Base-by-base conservation (phyloP, 2,329 filamentous ascomycete species). In the Cercospora sp. region DNA sequence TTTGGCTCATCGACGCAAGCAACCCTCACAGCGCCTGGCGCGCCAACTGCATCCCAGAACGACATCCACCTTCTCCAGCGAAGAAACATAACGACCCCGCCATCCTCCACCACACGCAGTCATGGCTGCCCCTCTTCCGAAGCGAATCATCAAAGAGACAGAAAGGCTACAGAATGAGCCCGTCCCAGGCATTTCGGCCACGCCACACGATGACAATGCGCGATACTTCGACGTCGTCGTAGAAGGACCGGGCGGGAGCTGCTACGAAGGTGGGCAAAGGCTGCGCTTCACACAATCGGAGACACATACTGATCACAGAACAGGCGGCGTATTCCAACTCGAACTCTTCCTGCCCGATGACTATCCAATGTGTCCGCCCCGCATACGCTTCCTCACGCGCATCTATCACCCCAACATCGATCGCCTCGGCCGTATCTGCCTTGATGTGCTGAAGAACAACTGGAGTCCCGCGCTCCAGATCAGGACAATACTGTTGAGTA, bases 351-450 rank as follows among this genome's bases (percentile, higher is more conserved):
- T 99, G 26, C 96, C 96, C 55, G 95, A 99, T 77, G 95, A 99
- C 83, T 99, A 99, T 80, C 95, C 95, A 51, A 99, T 99, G 95
- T 97, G 93, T 36, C 94, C 95, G 64, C 95, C 95, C 57, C 97
- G 97, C 85, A 97, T 99, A 78, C 92, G 95, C 65, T 99, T 99
- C 82, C 86, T 99, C 62, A 99, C 96, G 75, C 97, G 97, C 83
- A 98, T 99, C 80, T 99, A 98, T 82, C 96, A 99, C 80, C 95
- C 95, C 63, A 99, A 99, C 80, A 97, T 99, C 75, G 95, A 99
- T 80, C 96, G 96, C 82, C 88, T 99, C 2, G 95, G 95, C 69
- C 91, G 95, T 69, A 99, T 99, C 81, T 99, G 96, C 79, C 84
- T 99, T 60, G 95, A 99, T 79, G 95, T 99, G 36, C 83, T 99